Percentiles rank a stretch among this genome's conserved stretches.
Conservation (phyloP, 2,329 filamentous ascomycete genomes). For the Fusarium compactum region DNA sequence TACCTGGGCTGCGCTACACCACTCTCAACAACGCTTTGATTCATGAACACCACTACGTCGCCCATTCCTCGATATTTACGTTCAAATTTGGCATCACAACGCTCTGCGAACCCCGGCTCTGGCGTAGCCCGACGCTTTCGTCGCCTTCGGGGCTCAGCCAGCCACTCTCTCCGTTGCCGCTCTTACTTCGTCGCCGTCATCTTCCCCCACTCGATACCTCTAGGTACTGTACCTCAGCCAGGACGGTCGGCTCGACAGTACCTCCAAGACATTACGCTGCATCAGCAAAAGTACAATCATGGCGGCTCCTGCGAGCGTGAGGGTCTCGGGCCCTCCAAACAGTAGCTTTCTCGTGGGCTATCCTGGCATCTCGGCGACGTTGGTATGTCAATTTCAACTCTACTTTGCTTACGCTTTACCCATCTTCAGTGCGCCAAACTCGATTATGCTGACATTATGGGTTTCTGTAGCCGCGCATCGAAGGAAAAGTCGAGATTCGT, state of each 20-base stretch:
- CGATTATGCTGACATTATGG: conserved; percentile 34
- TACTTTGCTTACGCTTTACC: conserved; percentile 27
- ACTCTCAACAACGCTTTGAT: conserved; percentile 30
- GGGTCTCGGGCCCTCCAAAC: conserved; percentile 97
- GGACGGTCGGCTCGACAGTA: conserved; percentile 15
- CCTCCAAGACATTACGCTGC: conserved; percentile 27
- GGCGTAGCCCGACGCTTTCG: conserved; percentile 41
- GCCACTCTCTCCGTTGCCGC: conserved; percentile 36
- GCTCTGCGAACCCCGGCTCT: conserved; percentile 28
- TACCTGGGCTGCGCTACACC: conserved; percentile 6
- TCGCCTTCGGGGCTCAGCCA: conserved; percentile 40
- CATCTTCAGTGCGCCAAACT: conserved; percentile 22
- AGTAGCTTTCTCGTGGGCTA: conserved; percentile 97
- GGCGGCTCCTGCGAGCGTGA: conserved; percentile 69
- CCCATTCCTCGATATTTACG: conserved; percentile 31
- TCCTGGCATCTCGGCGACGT: conserved; percentile 94
- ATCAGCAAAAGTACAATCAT: conserved; percentile 39
- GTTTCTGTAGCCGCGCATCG: conserved; percentile 82
- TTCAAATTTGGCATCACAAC: conserved; percentile 34
- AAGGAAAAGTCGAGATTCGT: conserved; percentile 96
- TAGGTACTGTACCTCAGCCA: conserved; percentile 25
- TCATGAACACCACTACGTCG: conserved; percentile 45
- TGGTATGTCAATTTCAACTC: conserved; percentile 72
- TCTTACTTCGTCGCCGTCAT: conserved; percentile 40
- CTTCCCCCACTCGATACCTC: conserved; percentile 40